phyloP scores from a whole-genome alignment of 495 filamentous ascomycete species.

The Penicillium daleae region DNA sequence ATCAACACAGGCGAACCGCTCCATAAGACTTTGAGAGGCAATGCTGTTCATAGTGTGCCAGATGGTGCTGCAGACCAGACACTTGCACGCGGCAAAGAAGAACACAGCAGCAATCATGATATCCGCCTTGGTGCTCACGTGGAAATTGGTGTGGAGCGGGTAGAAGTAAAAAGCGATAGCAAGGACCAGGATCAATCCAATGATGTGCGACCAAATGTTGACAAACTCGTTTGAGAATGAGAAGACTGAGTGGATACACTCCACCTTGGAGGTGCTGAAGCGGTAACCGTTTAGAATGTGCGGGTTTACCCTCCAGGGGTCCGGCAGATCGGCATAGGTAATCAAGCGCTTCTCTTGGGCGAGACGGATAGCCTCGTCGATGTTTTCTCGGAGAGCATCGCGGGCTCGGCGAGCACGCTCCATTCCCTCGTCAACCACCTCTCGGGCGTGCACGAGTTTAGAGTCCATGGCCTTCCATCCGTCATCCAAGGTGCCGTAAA shows the following conservation, averaged over 20 bases:
- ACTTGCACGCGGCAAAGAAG: conserved; percentile 97
- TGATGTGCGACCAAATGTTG: conserved; percentile 96
- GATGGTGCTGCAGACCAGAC: conserved; percentile 89
- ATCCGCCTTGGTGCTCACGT: conserved; percentile 81
- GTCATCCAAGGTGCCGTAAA: conserved; percentile 64
- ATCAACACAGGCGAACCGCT: conserved; percentile 96
- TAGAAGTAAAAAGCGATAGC: conserved; percentile 97
- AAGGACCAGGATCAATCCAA: conserved; percentile 85
- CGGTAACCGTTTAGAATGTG: conserved; percentile 91
- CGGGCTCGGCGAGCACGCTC: conserved; percentile 77
- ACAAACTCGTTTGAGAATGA: conserved; percentile 87
- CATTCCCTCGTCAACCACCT: conserved; percentile 84
- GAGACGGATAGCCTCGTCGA: conserved; percentile 76
- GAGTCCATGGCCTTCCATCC: conserved; percentile 75
- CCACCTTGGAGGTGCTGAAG: conserved; percentile 85
- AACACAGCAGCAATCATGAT: conserved; percentile 89
- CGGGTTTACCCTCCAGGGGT: conserved; percentile 93
- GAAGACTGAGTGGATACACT: conserved; percentile 83
- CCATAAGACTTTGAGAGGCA: conserved; percentile 84
- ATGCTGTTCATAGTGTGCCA: conserved; percentile 99
- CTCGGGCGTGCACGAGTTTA: conserved; percentile 71
- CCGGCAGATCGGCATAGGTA: conserved; percentile 83
- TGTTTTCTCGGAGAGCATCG: conserved; percentile 73
- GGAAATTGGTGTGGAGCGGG: conserved; percentile 82
- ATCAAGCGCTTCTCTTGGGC: conserved; percentile 84